A percentile compares a stretch with the other conserved stretches of the same genome.
Evolutionary conservation across 495 filamentous ascomycete genomes (phyloP).

Genomic region (Daldinia grandis): DNA sequence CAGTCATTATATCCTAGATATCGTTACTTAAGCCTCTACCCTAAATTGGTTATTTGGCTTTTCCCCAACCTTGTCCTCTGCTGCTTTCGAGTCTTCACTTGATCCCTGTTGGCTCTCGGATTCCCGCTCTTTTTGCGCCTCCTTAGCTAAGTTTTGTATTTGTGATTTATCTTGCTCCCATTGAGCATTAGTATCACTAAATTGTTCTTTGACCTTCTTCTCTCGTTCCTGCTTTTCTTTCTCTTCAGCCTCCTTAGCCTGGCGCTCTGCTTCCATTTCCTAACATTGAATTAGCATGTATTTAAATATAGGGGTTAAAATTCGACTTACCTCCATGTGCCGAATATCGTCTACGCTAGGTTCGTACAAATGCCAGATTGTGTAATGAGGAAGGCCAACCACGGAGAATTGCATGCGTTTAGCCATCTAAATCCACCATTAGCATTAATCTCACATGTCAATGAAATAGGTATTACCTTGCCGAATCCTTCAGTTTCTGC

Average conservation of each 20-base stretch:
- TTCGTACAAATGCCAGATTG: slow-evolving; percentile 99
- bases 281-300: slow-evolving; percentile 45
- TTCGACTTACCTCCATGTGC: slow-evolving; percentile 81
- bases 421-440: slow-evolving; percentile 78
- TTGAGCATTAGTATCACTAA: slow-evolving; percentile 71
- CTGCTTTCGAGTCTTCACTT: slow-evolving; percentile 40
- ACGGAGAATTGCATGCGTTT: slow-evolving; percentile 95
- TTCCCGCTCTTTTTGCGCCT: slow-evolving; percentile 43
- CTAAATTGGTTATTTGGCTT: slow-evolving; percentile 40
- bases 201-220: slow-evolving; percentile 75
- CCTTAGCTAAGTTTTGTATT: slow-evolving; percentile 73
- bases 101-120: slow-evolving; percentile 32
- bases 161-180: slow-evolving; percentile 86
- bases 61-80: slow-evolving; percentile 38
- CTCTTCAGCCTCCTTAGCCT: slow-evolving; percentile 76
- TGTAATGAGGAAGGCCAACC: slow-evolving; percentile 97
- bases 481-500: slow-evolving; percentile 98
- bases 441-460: slow-evolving; percentile 36
- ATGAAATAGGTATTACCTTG: slow-evolving; percentile 70
- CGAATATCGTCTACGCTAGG: slow-evolving; percentile 95
- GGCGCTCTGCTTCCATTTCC: slow-evolving; percentile 87
- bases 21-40: slow-evolving; percentile 39
- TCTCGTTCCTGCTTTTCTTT: slow-evolving; percentile 70
- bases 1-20: slow-evolving; percentile 25
- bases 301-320: background rate